phyloP scores from a whole-genome alignment of 768 basidiomycete genomes.

The Auricularia auricula-judae region DNA sequence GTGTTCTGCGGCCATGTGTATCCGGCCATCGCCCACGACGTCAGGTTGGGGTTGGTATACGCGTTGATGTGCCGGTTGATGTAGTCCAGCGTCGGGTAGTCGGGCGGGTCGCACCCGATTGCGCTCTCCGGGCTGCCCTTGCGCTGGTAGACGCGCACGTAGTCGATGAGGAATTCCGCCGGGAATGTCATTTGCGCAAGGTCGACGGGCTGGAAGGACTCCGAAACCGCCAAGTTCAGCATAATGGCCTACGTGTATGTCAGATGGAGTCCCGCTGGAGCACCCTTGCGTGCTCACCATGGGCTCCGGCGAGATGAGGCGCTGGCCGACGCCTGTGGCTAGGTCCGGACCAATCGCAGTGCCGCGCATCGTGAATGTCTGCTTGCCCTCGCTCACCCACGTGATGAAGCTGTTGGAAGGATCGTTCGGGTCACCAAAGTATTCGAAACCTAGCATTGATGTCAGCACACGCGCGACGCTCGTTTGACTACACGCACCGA shows the following conservation, averaged over 20 bases:
- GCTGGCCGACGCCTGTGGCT: slow-evolving; percentile 40
- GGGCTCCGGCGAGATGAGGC: slow-evolving; percentile 81
- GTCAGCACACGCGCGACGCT: too few species aligned
- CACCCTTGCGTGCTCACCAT: slow-evolving; percentile 48
- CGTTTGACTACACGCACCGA: slow-evolving; percentile 23
- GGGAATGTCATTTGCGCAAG: slow-evolving; percentile 53
- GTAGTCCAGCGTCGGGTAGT: slow-evolving; percentile 41
- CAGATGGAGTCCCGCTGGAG: slow-evolving; percentile 1
- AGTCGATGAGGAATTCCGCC: slow-evolving; percentile 60
- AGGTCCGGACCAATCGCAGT: slow-evolving; percentile 56
- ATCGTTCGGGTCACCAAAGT: slow-evolving; percentile 62
- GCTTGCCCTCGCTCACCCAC: slow-evolving; percentile 59
- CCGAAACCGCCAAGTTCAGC: slow-evolving; percentile 55
- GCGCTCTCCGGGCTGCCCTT: slow-evolving; percentile 42
- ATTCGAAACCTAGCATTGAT: slow-evolving; percentile 47
- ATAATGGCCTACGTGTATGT: slow-evolving; percentile 31
- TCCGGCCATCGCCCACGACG: slow-evolving; percentile 50
- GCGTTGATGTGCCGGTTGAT: slow-evolving; percentile 33
- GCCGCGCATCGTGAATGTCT: slow-evolving; percentile 64
- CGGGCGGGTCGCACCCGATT: slow-evolving; percentile 54
- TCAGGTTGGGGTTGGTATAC: slow-evolving; percentile 74
- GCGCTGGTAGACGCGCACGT: slow-evolving; percentile 72
- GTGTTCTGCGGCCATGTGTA: neutral
- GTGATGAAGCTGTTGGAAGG: slow-evolving; percentile 66
- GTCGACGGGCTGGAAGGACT: slow-evolving; percentile 58